Base-by-base conservation (phyloP, 768 basidiomycete species). In the Psilocybe sp. region DNA sequence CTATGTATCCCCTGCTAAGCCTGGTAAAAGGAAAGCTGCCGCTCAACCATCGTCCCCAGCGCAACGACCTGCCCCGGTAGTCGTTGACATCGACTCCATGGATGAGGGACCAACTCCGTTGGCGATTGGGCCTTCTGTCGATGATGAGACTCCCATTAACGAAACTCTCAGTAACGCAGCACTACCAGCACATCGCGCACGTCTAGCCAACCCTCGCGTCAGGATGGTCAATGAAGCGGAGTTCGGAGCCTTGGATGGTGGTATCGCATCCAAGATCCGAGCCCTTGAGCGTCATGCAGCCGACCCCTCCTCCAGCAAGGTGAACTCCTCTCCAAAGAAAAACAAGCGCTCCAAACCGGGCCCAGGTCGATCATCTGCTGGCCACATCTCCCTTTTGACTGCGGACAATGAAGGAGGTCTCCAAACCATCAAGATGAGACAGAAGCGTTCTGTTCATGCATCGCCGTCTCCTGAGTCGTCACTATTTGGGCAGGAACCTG, bases 131-230 rank as follows among this genome's bases (percentile, higher is more conserved):
- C 12, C 28, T 23, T 31, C 13, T 6, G 8, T 19, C 40, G 33
- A 20, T 16, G 19, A 18, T 19, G 39, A 36, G 37, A 14, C 43
- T 16, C 38, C 56, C 31, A 46, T 56, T 32, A 48, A 18, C 19
- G 39, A 36, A 36, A 14, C 43, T 16, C 38, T 56, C 31, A 46
- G 56, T 32, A 48, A 52, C 12, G 32, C 33, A 6, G 32, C 33
- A 16, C 8, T 71, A 1, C 70, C 75, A 19, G 58, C 61, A 3
- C 84, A 83, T 60, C 77, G 77, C 47, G 66, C 62, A 1, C 76
- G 81, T 39, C 68, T 64, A 12, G 70, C 72, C 14, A 80, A 84
- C 19, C 81, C 85, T 13, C 69, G 71, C 4, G 75, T 86, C 15
- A 80, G 80, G 56, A 62, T 80, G 51, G 64, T 75, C 4, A 79